Conservation (phyloP, 1,139 yeast genomes). For the Pichia sp. region DNA sequence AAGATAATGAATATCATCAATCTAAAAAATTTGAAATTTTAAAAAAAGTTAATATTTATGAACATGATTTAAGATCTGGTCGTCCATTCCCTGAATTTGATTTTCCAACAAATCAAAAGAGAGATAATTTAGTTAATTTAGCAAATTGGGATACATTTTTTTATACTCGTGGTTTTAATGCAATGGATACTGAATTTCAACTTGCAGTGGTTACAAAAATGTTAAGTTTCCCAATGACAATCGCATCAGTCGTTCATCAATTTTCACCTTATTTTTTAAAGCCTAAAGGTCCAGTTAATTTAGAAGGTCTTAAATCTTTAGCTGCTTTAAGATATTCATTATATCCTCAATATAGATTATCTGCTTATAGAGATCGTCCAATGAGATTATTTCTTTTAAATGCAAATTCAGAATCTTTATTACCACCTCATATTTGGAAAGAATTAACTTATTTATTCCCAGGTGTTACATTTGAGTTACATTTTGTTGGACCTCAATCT, state of each 20-base stretch:
- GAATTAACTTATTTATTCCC: constrained; percentile 88
- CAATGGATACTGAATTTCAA: constrained; percentile 96
- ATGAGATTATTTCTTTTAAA: constrained; percentile 85
- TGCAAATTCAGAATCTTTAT: constrained; percentile 87
- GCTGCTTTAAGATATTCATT: constrained; percentile 88
- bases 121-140: constrained; percentile 73
- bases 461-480: constrained; percentile 72
- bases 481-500: constrained; percentile 92
- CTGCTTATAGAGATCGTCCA: constrained; percentile 75
- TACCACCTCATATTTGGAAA: constrained; percentile 95
- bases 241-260: constrained; percentile 77
- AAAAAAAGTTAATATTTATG: constrained; percentile 84
- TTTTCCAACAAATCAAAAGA: constrained; percentile 77
- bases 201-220: constrained; percentile 93
- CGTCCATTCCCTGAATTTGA: constrained; percentile 92
- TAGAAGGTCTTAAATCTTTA: constrained; percentile 88
- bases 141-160: constrained; percentile 88
- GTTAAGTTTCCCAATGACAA: constrained; percentile 86
- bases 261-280: constrained; percentile 75
- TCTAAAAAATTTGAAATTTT: constrained; percentile 63
- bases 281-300: constrained; percentile 82
- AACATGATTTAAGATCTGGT: constrained; percentile 91
- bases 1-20: constrained; percentile 66
- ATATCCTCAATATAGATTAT: constrained; percentile 62
- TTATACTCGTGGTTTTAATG: constrained; percentile 86